These are phyloP conservation scores for Amanita exitialis DNA, from an alignment of 768 basidiomycete species.

Conservation along the genomic window DNA sequence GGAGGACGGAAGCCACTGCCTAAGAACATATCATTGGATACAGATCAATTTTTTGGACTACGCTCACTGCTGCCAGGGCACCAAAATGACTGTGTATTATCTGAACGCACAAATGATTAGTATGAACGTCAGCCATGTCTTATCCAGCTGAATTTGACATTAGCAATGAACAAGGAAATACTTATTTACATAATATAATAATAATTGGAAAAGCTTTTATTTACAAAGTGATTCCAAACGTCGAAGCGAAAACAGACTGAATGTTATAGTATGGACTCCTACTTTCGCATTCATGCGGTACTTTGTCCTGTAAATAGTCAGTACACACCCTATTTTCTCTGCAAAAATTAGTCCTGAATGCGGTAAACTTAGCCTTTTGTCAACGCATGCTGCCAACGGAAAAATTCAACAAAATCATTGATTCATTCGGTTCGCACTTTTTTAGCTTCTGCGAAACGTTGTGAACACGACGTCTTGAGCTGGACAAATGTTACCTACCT, in stretches of 20 bases:
- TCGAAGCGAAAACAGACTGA: too few species aligned
- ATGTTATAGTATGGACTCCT: too few species aligned
- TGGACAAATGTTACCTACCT: conserved; percentile 21
- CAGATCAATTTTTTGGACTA: background rate
- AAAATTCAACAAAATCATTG: background rate
- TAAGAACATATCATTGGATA: conserved; percentile 17
- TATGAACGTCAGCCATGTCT: conserved; percentile 48
- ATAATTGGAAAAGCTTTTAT: too few species aligned
- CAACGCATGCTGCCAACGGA: background rate
- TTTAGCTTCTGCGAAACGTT: background rate
- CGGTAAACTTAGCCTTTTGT: background rate
- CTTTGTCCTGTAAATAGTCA: background rate
- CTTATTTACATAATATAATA: background rate
- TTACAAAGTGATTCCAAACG: too few species aligned
- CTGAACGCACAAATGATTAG: conserved; percentile 43
- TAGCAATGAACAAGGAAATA: background rate
- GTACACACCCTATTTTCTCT: background rate
- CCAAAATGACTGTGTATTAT: conserved; percentile 54
- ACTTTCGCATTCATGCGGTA: too few species aligned
- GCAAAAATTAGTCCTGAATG: background rate
- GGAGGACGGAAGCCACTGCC: conserved; percentile 64
- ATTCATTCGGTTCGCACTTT: conserved; percentile 1
- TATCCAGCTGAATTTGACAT: background rate
- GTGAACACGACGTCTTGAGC: background rate
- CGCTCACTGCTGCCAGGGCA: conserved; percentile 23